These are phyloP conservation scores for Monosporozyma solicola DNA, from an alignment of 805 yeast genomes.

Conservation along the genomic window DNA sequence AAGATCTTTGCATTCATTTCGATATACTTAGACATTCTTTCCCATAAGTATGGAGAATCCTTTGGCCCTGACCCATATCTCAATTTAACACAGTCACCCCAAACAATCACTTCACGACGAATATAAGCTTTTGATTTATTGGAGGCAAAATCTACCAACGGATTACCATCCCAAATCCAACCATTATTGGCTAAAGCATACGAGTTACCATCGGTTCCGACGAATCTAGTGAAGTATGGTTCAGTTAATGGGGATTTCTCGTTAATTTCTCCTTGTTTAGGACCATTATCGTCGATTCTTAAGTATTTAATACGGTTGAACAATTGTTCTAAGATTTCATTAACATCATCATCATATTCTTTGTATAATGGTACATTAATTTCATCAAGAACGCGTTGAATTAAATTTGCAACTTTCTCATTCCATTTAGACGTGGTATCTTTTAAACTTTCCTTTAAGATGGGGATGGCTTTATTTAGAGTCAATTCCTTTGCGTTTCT, in stretches of 20 bases:
- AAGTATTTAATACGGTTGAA: conserved; percentile 67
- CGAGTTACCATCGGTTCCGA: conserved; percentile 40
- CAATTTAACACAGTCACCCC: conserved; percentile 96
- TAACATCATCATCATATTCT: conserved; percentile 66
- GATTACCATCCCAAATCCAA: conserved; percentile 98
- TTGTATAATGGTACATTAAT: conserved; percentile 65
- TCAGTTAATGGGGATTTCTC: conserved; percentile 60
- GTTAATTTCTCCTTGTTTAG: conserved; percentile 61
- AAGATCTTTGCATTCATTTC: conserved; percentile 62
- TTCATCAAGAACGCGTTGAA: conserved; percentile 56
- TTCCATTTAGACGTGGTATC: conserved; percentile 28
- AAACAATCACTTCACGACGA: conserved; percentile 85
- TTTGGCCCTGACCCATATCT: conserved; percentile 70
- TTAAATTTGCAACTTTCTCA: conserved; percentile 26
- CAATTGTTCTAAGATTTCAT: conserved; percentile 57
- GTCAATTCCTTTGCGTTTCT: conserved; percentile 52
- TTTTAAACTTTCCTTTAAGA: conserved; percentile 37
- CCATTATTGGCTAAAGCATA: conserved; percentile 90
- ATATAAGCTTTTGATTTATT: conserved; percentile 67
- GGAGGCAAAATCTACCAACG: conserved; percentile 88
- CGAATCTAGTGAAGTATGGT: conserved; percentile 76
- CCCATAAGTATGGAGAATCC: conserved; percentile 88
- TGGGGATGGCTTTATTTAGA: conserved; percentile 40
- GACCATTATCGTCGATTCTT: conserved; percentile 75
- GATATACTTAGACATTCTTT: conserved; percentile 73